Evolutionary conservation across 2,329 filamentous ascomycete genomes (phyloP).

Genomic region (Talaromyces funiculosus): DNA sequence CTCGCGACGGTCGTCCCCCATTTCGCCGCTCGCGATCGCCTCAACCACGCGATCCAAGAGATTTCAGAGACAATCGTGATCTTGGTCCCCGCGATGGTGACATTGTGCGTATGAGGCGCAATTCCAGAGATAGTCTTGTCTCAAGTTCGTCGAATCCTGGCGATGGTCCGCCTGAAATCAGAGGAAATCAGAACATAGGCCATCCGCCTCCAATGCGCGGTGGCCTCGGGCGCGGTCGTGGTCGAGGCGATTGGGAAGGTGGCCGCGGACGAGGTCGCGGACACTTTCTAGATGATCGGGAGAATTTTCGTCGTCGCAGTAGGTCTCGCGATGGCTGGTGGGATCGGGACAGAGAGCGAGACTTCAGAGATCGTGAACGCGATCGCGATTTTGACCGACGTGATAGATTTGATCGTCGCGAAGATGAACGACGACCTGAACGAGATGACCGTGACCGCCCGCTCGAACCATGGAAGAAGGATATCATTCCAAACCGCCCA

Average conservation of each 20-base stretch:
- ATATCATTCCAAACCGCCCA: conserved; percentile 29
- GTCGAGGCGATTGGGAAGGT: conserved; percentile 40
- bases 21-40: conserved; percentile 40
- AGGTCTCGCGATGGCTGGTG: conserved; percentile 41
- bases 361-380: conserved; percentile 31
- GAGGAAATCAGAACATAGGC: conserved; percentile 21
- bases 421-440: conserved; percentile 31
- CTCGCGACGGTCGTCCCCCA: conserved; percentile 38
- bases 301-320: conserved; percentile 39
- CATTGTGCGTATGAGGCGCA: conserved; percentile 36
- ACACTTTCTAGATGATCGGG: conserved; percentile 37
- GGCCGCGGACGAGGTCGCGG: conserved; percentile 40
- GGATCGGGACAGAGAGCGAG: conserved; percentile 34
- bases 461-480: conserved; percentile 34
- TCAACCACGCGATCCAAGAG: conserved; percentile 34
- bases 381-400: conserved; percentile 33
- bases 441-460: conserved; percentile 30
- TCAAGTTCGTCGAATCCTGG: conserved; percentile 32
- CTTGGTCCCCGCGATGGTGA: conserved; percentile 33
- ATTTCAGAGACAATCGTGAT: conserved; percentile 37
- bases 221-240: conserved; percentile 37
- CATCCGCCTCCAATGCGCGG: conserved; percentile 28
- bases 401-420: conserved; percentile 28
- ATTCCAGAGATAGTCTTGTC: conserved; percentile 40
- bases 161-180: conserved; percentile 28